Percentiles rank a stretch among this genome's conserved stretches.
Conservation (phyloP, 805 yeast genomes). For the Ogataea angusta region DNA sequence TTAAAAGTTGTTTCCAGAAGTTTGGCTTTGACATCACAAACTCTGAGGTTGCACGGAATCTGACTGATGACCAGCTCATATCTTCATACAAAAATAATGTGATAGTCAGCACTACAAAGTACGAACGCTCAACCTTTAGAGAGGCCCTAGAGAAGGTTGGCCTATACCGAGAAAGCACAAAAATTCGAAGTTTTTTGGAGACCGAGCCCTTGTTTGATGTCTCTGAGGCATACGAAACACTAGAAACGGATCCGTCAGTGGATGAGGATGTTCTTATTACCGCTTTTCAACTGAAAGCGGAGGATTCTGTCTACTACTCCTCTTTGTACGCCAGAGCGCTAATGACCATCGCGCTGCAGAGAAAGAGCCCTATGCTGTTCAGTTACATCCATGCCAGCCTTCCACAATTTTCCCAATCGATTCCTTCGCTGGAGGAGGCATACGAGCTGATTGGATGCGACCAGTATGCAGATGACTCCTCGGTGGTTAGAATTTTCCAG, state of each 20-base stretch:
- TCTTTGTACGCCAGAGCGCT: slow-evolving; percentile 52
- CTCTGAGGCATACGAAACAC: slow-evolving; percentile 46
- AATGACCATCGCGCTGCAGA: slow-evolving; percentile 54
- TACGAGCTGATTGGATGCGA: slow-evolving; percentile 47
- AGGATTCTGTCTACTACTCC: slow-evolving; percentile 46
- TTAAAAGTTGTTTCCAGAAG: slow-evolving; percentile 26
- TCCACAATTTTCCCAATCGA: slow-evolving; percentile 28
- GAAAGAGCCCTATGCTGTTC: slow-evolving; percentile 57
- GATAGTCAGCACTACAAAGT: slow-evolving; percentile 20
- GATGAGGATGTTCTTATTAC: slow-evolving; percentile 73
- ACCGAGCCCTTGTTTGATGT: slow-evolving; percentile 47
- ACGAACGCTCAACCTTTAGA: slow-evolving; percentile 32
- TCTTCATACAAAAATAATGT: slow-evolving; percentile 27
- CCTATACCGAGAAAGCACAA: slow-evolving; percentile 34
- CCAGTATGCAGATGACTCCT: slow-evolving; percentile 52
- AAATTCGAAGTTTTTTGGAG: slow-evolving; percentile 36
- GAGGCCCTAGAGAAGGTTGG: slow-evolving; percentile 40
- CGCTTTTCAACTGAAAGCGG: slow-evolving; percentile 63
- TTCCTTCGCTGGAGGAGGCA: slow-evolving; percentile 38
- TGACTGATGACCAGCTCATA: slow-evolving; percentile 29
- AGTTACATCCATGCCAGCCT: slow-evolving; percentile 48
- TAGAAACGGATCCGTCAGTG: slow-evolving; percentile 50
- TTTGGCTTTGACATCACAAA: slow-evolving; percentile 29
- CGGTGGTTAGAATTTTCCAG: slow-evolving; percentile 52
- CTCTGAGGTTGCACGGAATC: slow-evolving; percentile 15